Evolutionary conservation across 345 rosid genomes (phyloP).

Genomic region (Lumnitzera littorea): DNA sequence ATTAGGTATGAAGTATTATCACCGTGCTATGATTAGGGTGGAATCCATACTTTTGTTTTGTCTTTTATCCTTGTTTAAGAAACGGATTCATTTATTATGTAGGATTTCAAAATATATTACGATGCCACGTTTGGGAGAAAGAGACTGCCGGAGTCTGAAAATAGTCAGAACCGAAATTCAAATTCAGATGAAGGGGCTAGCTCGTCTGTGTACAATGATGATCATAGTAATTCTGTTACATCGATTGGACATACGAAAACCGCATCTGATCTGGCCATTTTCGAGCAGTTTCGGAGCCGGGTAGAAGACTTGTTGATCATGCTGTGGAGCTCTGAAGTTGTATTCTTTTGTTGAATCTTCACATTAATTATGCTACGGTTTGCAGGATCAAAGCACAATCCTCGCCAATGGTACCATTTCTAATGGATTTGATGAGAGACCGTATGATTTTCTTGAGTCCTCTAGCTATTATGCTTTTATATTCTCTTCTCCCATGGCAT

Average conservation of each 20-base stretch:
- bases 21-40: too few species aligned
- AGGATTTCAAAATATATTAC: slow-evolving; percentile 72
- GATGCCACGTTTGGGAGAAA: slow-evolving; percentile 93
- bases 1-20: slow-evolving; percentile 22
- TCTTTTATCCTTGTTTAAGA: too few species aligned
- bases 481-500: too few species aligned
- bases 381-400: slow-evolving; percentile 34
- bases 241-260: slow-evolving; percentile 33
- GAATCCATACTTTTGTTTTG: too few species aligned
- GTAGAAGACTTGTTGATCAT: slow-evolving; percentile 16
- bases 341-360: too few species aligned
- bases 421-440: slow-evolving; percentile 43
- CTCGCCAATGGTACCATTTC: slow-evolving; percentile 27
- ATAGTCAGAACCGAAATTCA: slow-evolving; percentile 10
- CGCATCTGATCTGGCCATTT: slow-evolving; percentile 54
- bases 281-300: slow-evolving; percentile 55
- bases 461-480: background rate
- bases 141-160: slow-evolving; percentile 35
- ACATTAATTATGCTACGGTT: slow-evolving; percentile 5
- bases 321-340: too few species aligned
- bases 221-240: slow-evolving; percentile 21
- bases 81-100: slow-evolving; percentile 13
- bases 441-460: slow-evolving; percentile 33
- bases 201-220: slow-evolving; percentile 3
- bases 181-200: slow-evolving; percentile 15